These are phyloP conservation scores for Phialocephala subalpina DNA, from an alignment of 2,329 filamentous ascomycete species.

Conservation along the genomic window DNA sequence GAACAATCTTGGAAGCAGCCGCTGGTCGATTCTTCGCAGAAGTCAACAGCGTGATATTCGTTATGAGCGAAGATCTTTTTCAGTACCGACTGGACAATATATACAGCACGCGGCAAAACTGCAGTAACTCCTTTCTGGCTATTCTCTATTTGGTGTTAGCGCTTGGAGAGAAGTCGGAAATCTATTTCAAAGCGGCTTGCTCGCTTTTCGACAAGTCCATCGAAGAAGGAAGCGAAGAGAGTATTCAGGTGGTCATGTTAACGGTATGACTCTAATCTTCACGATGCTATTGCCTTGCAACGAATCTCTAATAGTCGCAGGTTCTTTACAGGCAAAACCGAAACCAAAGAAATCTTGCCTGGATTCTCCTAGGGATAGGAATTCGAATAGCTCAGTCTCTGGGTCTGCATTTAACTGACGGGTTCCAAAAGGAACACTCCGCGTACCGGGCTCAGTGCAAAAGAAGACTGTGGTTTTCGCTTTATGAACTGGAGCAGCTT, in stretches of 20 bases:
- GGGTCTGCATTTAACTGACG: slow-evolving; percentile 12
- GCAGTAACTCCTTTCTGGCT: slow-evolving; percentile 1
- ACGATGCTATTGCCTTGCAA: background rate
- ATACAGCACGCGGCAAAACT: background rate
- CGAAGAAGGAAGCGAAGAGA: slow-evolving; percentile 11
- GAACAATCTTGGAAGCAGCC: slow-evolving; percentile 9
- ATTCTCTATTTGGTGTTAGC: slow-evolving; percentile 11
- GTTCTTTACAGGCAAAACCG: slow-evolving; percentile 12
- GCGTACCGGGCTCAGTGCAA: slow-evolving; percentile 3
- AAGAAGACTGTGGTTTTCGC: slow-evolving; percentile 8
- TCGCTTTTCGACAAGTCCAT: slow-evolving; percentile 1
- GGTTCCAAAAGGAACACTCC: slow-evolving; percentile 1
- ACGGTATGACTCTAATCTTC: slow-evolving; percentile 7
- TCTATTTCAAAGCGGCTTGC: slow-evolving; percentile 10
- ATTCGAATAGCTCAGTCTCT: slow-evolving; percentile 19
- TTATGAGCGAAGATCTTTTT: slow-evolving; percentile 8
- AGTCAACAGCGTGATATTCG: slow-evolving; percentile 5
- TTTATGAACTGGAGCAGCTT: slow-evolving; percentile 4
- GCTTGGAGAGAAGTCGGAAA: slow-evolving; percentile 3
- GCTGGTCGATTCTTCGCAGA: slow-evolving; percentile 6
- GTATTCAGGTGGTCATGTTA: slow-evolving; percentile 12
- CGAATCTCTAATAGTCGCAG: slow-evolving; percentile 11
- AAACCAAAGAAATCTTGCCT: slow-evolving; percentile 20
- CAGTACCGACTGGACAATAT: slow-evolving; percentile 7
- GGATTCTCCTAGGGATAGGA: slow-evolving; percentile 10